A percentile compares a stretch with the other conserved stretches of the same genome.
These are phyloP conservation scores for Lycium barbarum DNA, from an alignment of 257 asterid species.

Conservation along the genomic window DNA sequence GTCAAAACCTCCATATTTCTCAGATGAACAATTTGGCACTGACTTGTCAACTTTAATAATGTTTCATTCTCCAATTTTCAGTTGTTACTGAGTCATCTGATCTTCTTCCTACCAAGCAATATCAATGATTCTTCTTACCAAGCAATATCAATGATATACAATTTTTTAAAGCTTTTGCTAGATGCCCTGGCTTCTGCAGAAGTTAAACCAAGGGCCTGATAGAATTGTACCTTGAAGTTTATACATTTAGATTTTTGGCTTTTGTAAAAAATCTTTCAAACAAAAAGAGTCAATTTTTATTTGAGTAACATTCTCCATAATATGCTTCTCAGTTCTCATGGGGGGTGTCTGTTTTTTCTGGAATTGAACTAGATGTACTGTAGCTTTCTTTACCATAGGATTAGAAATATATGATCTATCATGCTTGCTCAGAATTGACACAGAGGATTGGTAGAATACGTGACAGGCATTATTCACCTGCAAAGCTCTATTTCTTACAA, in stretches of 20 bases:
- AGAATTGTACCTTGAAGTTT: neutral
- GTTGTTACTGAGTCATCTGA: neutral
- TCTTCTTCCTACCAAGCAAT: constrained; percentile 12
- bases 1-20: neutral
- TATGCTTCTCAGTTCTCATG: neutral
- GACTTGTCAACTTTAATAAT: neutral
- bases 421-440: neutral
- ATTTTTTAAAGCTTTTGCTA: neutral
- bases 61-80: constrained; percentile 5
- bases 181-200: neutral
- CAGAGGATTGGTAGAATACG: neutral
- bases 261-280: neutral
- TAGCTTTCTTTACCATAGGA: neutral
- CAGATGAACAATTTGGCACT: neutral
- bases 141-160: neutral
- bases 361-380: neutral
- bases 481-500: neutral
- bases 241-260: neutral
- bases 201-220: constrained; percentile 6
- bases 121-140: constrained; percentile 12
- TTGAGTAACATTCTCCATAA: neutral
- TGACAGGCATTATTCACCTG: neutral
- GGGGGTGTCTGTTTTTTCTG: neutral
- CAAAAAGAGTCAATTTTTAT: neutral
- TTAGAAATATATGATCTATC: neutral